Evolutionary conservation across 1,139 yeast species (phyloP).

Genomic region (Kodamaea sp.): DNA sequence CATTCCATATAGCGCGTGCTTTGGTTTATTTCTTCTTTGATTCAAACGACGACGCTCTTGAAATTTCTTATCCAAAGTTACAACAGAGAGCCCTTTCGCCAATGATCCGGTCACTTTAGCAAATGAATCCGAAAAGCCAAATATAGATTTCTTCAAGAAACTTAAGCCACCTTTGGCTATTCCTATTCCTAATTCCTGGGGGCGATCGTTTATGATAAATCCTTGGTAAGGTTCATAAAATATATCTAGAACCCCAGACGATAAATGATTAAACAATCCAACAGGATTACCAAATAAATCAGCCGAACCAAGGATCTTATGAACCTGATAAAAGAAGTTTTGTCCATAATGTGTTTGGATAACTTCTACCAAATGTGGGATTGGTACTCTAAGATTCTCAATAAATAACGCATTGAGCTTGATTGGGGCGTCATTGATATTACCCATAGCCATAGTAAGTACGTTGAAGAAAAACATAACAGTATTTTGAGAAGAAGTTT

Average conservation of each 20-base stretch:
- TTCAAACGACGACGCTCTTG: constrained; percentile 79
- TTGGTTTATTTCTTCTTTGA: constrained; percentile 76
- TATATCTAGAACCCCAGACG: constrained; percentile 94
- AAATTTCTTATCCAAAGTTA: constrained; percentile 81
- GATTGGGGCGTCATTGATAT: constrained; percentile 95
- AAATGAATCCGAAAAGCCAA: constrained; percentile 91
- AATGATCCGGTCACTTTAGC: constrained; percentile 91
- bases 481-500: constrained; percentile 61
- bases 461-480: constrained; percentile 78
- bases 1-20: constrained; percentile 86
- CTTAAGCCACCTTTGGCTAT: constrained; percentile 95
- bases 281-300: constrained; percentile 97
- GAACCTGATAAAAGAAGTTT: constrained; percentile 87
- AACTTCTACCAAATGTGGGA: constrained; percentile 70
- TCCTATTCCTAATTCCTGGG: constrained; percentile 94
- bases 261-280: constrained; percentile 86
- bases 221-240: constrained; percentile 98
- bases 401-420: constrained; percentile 81
- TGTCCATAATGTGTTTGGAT: constrained; percentile 88
- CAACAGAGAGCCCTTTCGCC: constrained; percentile 91
- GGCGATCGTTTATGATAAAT: constrained; percentile 87
- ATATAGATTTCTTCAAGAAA: constrained; percentile 90
- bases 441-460: constrained; percentile 95
- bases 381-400: constrained; percentile 86
- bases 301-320: constrained; percentile 93